A percentile compares a stretch with the other conserved stretches of the same genome.
phyloP scores from a whole-genome alignment of 2,329 filamentous ascomycete genomes.

The Fusarium tricinctum region DNA sequence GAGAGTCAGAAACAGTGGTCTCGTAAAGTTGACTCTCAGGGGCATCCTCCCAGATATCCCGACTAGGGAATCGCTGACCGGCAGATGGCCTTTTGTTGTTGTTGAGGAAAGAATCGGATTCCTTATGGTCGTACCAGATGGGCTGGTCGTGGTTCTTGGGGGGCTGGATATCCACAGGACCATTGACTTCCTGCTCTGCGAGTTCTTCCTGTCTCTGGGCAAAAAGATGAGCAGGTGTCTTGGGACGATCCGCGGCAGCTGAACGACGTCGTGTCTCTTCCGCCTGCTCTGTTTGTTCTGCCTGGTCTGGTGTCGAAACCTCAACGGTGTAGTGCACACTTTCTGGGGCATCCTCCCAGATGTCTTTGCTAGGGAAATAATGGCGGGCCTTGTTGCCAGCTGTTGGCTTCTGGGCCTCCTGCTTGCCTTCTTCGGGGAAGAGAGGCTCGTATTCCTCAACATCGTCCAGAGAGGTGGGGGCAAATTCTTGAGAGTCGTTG shows the following conservation, averaged over 20 bases:
- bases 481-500: constrained; percentile 66
- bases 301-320: constrained; percentile 80
- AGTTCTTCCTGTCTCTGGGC: constrained; percentile 75
- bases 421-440: constrained; percentile 83
- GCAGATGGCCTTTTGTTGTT: constrained; percentile 67
- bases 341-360: constrained; percentile 96
- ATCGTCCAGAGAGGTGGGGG: constrained; percentile 82
- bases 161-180: constrained; percentile 50
- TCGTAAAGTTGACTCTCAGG: constrained; percentile 86
- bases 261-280: constrained; percentile 58
- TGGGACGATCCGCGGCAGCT: constrained; percentile 55
- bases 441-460: constrained; percentile 96
- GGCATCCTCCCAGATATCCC: constrained; percentile 94
- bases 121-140: constrained; percentile 61
- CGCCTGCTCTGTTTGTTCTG: constrained; percentile 55
- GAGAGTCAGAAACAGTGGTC: constrained; percentile 72
- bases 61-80: constrained; percentile 85
- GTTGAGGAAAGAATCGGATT: constrained; percentile 60
- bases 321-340: constrained; percentile 84
- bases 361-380: constrained; percentile 90
- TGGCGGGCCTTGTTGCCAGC: constrained; percentile 70
- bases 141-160: constrained; percentile 54
- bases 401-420: constrained; percentile 58
- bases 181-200: constrained; percentile 67
- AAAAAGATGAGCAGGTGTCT: constrained; percentile 74